These are phyloP conservation scores for Boletus patriciae DNA, from an alignment of 768 basidiomycete genomes.

Conservation along the genomic window DNA sequence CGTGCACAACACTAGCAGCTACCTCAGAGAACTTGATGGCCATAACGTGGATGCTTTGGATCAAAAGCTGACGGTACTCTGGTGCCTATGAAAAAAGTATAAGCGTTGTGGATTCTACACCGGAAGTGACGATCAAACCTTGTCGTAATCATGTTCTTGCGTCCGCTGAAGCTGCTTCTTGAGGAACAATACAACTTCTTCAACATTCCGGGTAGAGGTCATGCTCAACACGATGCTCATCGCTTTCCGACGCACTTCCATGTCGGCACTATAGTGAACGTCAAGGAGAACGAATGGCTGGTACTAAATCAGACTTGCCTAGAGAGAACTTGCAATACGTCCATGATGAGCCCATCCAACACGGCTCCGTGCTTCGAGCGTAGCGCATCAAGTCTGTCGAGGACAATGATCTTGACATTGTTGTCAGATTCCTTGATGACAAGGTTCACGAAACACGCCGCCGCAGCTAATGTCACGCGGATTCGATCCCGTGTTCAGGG, in stretches of 20 bases:
- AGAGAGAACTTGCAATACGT: slow-evolving; percentile 86
- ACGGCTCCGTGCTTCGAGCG: slow-evolving; percentile 85
- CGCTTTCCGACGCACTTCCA: slow-evolving; percentile 95
- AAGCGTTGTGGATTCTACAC: background rate
- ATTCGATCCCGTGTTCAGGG: slow-evolving; percentile 1
- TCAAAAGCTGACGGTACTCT: slow-evolving; percentile 94
- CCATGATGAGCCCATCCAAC: slow-evolving; percentile 91
- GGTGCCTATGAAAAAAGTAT: slow-evolving; percentile 56
- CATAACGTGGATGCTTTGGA: slow-evolving; percentile 95
- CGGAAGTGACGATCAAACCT: slow-evolving; percentile 46
- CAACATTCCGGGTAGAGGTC: slow-evolving; percentile 92
- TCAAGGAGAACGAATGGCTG: background rate
- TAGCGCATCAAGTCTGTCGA: slow-evolving; percentile 84
- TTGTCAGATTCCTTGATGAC: slow-evolving; percentile 97
- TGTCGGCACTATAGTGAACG: slow-evolving; percentile 65
- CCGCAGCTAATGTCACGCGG: slow-evolving; percentile 61
- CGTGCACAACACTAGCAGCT: slow-evolving; percentile 92
- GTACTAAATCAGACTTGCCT: slow-evolving; percentile 45
- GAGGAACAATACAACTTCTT: slow-evolving; percentile 93
- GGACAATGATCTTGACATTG: slow-evolving; percentile 96
- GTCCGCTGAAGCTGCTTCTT: slow-evolving; percentile 98
- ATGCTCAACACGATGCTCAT: slow-evolving; percentile 87
- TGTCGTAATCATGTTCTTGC: slow-evolving; percentile 89
- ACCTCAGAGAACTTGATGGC: slow-evolving; percentile 97
- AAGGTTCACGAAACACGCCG: slow-evolving; percentile 82